Base-by-base conservation (phyloP, 1,284 basidiomycete genomes). In the Amylostereum areolatum region DNA sequence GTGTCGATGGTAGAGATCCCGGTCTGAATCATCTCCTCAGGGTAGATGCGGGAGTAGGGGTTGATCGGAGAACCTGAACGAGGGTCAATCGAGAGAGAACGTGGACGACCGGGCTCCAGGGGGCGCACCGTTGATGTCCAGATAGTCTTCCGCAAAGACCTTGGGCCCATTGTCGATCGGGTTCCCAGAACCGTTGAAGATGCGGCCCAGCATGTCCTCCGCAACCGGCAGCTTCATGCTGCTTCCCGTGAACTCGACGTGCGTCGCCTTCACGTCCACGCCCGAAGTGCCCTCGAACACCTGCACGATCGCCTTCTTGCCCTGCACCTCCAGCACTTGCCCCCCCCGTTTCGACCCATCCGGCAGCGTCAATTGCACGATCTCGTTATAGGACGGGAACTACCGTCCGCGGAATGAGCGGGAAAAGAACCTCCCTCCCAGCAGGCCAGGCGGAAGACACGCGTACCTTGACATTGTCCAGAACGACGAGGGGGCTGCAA, bases 311-410 rank as follows among this genome's bases (percentile, higher is more conserved):
- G 97, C 97, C 69, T 99, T 99, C 80, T 94, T 96, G 49, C 97
- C 97, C 62, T 92, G 90, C 36, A 99, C 95, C 71, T 99, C 97
- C 48, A 99, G 85, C 7, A 99, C 96, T 72, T 99, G 97, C 37
- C 97, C 97, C 25, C 94, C 94, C 61, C 97, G 89, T 62, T 88
- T 89, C 31, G 92, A 81, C 34, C 97, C 97, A 69, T 99, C 97
- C 5, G 97, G 96, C 18, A 99, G 79, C 4, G 95, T 98, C 56
- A 99, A 76, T 62, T 91, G 86, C 32, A 99, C 97, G 61, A 98
- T 99, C 76, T 99, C 97, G 69, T 99, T 99, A 79, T 97, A 99
- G n/a, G 94, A 94, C 4, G 96, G 91, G 70, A 99, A 99, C 90
- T 94, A 18, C 18, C 18, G 18, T 18, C 18, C 18, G 18, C 18